Conservation (phyloP, 2,329 filamentous ascomycete species). For the Neopestalotiopsis rosae region DNA sequence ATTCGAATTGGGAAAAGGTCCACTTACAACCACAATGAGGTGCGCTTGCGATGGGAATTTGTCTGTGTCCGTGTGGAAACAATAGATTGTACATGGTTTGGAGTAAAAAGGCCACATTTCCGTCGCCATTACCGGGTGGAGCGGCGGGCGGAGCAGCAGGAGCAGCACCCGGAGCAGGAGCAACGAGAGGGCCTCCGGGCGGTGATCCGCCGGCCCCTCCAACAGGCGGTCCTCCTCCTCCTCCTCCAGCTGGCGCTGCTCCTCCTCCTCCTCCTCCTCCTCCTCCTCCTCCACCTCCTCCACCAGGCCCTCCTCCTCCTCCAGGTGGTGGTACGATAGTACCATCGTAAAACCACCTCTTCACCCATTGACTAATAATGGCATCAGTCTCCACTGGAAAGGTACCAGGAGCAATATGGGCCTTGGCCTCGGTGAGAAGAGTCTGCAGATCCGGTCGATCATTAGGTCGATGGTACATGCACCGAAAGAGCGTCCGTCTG, state of each 20-base stretch:
- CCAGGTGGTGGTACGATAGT: not conserved
- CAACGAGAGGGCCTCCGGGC: no score
- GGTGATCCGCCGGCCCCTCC: no score
- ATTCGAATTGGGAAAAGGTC: not conserved
- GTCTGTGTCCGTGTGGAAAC: not conserved
- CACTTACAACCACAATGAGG: not conserved
- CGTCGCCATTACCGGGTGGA: no score
- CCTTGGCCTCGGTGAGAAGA: not conserved
- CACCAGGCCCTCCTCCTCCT: no score
- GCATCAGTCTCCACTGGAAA: not conserved
- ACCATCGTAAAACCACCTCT: not conserved
- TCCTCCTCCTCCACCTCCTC: not conserved
- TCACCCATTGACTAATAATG: not conserved
- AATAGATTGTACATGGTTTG: not conserved
- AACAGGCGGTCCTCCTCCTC: no score
- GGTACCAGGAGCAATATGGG: not conserved
- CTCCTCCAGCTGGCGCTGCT: no score
- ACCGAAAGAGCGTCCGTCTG: not conserved
- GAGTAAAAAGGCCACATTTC: no score
- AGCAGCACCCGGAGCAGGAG: no score
- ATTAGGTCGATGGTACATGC: not conserved
- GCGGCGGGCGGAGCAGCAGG: no score
- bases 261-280: no score
- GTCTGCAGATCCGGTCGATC: not conserved
- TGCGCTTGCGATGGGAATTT: not conserved